A percentile compares a stretch with the other conserved stretches of the same genome.
phyloP scores from a whole-genome alignment of 371 early-diverging fungal genomes.

The Mucor piriformis region DNA sequence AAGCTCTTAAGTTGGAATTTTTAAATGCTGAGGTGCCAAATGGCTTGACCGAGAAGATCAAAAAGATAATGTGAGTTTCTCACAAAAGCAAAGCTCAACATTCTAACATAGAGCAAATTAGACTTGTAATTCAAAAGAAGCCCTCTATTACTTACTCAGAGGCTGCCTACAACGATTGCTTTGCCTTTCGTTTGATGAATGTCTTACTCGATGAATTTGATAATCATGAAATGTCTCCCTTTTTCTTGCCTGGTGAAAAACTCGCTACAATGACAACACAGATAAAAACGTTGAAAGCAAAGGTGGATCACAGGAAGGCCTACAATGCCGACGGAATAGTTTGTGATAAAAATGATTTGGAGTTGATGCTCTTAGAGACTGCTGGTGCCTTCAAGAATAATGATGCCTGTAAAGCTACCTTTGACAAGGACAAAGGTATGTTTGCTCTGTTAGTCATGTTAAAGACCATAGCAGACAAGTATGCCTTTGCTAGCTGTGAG shows the following conservation, averaged over 20 bases:
- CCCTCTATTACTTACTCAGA: neutral
- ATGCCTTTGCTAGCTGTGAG: conserved; percentile 6
- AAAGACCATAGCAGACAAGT: conserved; percentile 4
- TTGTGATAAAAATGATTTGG: too few species aligned
- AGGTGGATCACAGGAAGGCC: neutral
- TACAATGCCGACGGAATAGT: neutral
- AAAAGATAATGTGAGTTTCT: too few species aligned
- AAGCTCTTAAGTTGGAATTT: too few species aligned
- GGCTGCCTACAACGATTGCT: neutral
- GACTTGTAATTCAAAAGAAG: neutral
- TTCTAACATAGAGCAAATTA: too few species aligned
- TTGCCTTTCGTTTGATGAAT: neutral
- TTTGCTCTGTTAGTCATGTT: conserved; percentile 13
- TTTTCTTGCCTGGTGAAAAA: neutral
- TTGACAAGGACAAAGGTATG: conserved; percentile 18
- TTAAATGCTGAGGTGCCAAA: too few species aligned
- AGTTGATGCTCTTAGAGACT: too few species aligned
- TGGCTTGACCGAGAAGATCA: too few species aligned
- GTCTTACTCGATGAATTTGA: neutral
- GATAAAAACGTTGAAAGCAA: neutral
- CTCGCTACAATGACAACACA: neutral
- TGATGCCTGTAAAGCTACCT: neutral
- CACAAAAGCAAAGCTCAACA: too few species aligned
- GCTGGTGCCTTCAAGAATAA: neutral
- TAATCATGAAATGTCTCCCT: neutral